Percentiles rank a stretch among this genome's conserved stretches.
Conservation (phyloP, 1,284 basidiomycete genomes). For the Ceratobasidium sp. region DNA sequence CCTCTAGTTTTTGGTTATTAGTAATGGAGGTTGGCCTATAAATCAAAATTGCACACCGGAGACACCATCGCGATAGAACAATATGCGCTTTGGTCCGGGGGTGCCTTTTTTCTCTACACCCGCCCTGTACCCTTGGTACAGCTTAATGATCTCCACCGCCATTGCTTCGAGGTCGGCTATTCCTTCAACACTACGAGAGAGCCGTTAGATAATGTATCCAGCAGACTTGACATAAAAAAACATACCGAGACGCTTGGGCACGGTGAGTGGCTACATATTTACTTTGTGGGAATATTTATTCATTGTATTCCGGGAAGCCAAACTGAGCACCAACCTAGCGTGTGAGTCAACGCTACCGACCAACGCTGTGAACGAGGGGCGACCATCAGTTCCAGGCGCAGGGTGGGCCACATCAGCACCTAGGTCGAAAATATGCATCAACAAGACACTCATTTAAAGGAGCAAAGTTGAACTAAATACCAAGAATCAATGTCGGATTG, state of each 20-base stretch:
- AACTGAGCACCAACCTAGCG: constrained; percentile 16
- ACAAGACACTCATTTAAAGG: too few relatives aligned
- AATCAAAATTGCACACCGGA: constrained; percentile 53
- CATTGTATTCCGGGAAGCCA: background rate
- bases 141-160: constrained; percentile 31
- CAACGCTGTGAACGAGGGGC: constrained; percentile 78
- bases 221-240: constrained; percentile 64
- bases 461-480: constrained; percentile 52
- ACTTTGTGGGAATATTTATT: constrained; percentile 56
- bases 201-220: background rate
- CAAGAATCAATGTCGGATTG: constrained; percentile 79
- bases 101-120: constrained; percentile 18
- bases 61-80: constrained; percentile 66
- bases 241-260: constrained; percentile 74
- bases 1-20: constrained; percentile 58
- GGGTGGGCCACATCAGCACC: constrained; percentile 83
- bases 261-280: constrained; percentile 65
- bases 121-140: constrained; percentile 34
- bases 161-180: constrained; percentile 36
- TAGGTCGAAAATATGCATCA: constrained; percentile 46
- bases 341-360: constrained; percentile 77
- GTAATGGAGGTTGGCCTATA: background rate
- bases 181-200: constrained; percentile 15
- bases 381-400: constrained; percentile 73
- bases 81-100: constrained; percentile 37